Base-by-base conservation (phyloP, 164 flowering plant species). In the Chimonanthus praecox region DNA sequence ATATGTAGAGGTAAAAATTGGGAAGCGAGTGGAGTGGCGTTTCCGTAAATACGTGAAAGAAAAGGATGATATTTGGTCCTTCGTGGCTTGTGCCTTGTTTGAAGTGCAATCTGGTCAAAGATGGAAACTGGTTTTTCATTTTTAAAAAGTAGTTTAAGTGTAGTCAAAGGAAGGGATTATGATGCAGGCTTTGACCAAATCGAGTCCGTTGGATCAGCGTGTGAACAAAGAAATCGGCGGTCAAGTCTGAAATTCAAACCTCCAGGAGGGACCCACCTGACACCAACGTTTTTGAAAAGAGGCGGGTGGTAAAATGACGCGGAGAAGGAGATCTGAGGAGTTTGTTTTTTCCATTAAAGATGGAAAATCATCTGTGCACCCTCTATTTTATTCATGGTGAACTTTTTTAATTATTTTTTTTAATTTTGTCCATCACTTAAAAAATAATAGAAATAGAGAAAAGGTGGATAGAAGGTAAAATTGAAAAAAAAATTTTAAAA, bases 41-140 rank as follows among this genome's bases (percentile, higher is more conserved):
- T 51, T 58, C 62, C 15, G 71, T 72, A 61, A 64, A 21, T 60
- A 47, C 6, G 3, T 0, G 1, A 13, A 62, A 5, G 1, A 1
- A 3, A 0, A 50, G 61, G 62, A 69, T 64, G 44, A 10, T 5
- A 3, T 10, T 6, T 69, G 76, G 21, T 77, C 6, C 16, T 77
- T 82, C 79, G 79, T 62, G 70, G 15, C 16, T 75, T 80, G 82
- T 72, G 81, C 89, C 84, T 85, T 81, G 87, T 81, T 71, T 81
- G 86, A 85, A 75, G 90, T 86, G 92, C 90, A 79, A 46, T 65
- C 69, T 83, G 78, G 89, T 88, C 88, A 88, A 87, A 86, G 71
- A 73, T 77, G 62, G 77, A 66, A 83, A 83, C 78, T 67, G 69
- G 45, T 47, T 64, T 74, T 33, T 33, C 10, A 3, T 54, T 15